Base-by-base conservation (phyloP, 768 basidiomycete genomes). In the Termitomyces sp. region DNA sequence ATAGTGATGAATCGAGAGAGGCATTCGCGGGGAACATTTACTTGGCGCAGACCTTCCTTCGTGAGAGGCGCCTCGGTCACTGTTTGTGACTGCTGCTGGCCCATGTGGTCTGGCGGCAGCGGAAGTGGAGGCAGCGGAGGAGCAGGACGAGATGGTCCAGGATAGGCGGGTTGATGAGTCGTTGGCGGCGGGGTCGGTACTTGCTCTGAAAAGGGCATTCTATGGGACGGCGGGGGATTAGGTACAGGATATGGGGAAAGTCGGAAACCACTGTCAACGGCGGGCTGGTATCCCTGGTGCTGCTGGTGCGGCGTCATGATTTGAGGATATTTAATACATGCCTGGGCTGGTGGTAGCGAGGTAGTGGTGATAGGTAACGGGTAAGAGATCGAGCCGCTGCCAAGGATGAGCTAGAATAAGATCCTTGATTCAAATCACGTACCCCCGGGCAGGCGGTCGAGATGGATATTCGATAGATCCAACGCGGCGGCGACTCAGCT, bases 221-320 rank as follows among this genome's bases (percentile, higher is more conserved):
- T 24, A 50, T 35, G 8, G 3, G 49, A 13, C 8, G 10, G 20
- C 20, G 20, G 24, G 7, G 32, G 49, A 22, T 20, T 16, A 35
- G 49, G 49, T n/a, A 20, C 33, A 35, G 20, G 18, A 6, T 22
- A 35, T 13, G 33, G 6, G 4, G 32, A 52, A 1, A 26, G 6
- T 12, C 24, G 36, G 1, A 18, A n/a, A 24, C 24, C 6, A n/a
- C 18, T 40, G n/a, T 36, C 45, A 3, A 86, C 69, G 6, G 88
- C 90, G 1, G 90, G 90, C 26, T 79, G 80, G 65, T 92, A 92
- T 40, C 90, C 90, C 65, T 92, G 90, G 52, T 73, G 78, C 56
- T 83, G 79, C 69, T 92, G 90, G 58, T 92, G 91, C 56, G 81
- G 81, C 1, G 86, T 84, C 90, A 92, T 92, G 35, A 92, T 80